Conservation (phyloP, 768 basidiomycete species). For the Lanmaoa rubissima region DNA sequence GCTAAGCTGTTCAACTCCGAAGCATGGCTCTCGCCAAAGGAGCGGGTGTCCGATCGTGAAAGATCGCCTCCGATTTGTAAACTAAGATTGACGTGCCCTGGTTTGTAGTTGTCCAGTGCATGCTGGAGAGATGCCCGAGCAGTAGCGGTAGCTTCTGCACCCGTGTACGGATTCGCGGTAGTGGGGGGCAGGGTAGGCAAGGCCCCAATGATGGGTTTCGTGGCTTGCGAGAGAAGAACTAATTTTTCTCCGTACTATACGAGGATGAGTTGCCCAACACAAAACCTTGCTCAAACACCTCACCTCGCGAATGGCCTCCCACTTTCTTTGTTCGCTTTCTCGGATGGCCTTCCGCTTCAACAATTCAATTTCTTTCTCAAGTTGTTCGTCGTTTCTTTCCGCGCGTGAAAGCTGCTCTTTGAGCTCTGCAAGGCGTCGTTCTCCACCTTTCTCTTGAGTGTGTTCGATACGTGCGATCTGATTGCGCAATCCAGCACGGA, state of each 20-base stretch:
- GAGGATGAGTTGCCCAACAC: neutral
- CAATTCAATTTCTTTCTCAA: constrained; percentile 70
- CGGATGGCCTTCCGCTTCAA: constrained; percentile 72
- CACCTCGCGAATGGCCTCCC: constrained; percentile 83
- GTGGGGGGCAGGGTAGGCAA: constrained; percentile 71
- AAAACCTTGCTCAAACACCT: constrained; percentile 1
- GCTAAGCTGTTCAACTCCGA: constrained; percentile 63
- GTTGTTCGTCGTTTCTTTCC: constrained; percentile 57
- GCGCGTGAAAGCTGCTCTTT: constrained; percentile 65
- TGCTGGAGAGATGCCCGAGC: constrained; percentile 74
- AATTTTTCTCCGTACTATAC: constrained; percentile 79
- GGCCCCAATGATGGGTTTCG: constrained; percentile 55
- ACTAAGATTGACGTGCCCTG: constrained; percentile 58
- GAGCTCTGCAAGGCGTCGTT: constrained; percentile 68
- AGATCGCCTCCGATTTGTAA: constrained; percentile 50
- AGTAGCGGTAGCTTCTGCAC: constrained; percentile 60
- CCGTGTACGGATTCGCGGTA: constrained; percentile 52
- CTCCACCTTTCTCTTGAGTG: constrained; percentile 59
- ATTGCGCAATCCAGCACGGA: constrained; percentile 52
- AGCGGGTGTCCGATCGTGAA: constrained; percentile 68
- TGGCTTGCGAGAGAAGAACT: constrained; percentile 68
- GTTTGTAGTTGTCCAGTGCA: constrained; percentile 75
- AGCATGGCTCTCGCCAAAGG: constrained; percentile 84
- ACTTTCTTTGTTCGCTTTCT: constrained; percentile 75
- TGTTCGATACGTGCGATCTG: constrained; percentile 69